Percentiles rank a stretch among this genome's conserved stretches.
Evolutionary conservation across 495 filamentous ascomycete species (phyloP).

Genomic region (Copromyces sp.): DNA sequence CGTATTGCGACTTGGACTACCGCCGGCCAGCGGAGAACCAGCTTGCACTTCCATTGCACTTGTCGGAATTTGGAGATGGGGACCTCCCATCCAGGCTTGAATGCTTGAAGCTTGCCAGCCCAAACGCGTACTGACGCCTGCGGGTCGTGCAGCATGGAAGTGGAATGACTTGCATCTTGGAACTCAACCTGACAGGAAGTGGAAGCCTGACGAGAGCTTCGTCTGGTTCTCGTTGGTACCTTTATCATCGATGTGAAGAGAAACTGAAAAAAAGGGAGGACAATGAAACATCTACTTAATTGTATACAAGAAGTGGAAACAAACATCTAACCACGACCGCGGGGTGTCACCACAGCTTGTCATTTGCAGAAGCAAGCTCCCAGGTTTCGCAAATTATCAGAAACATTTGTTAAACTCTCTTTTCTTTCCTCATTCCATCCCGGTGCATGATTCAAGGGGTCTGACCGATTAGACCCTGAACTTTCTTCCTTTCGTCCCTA

Average conservation of each 20-base stretch:
- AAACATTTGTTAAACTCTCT: not conserved
- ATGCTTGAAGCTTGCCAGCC: not conserved
- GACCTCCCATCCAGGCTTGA: not conserved
- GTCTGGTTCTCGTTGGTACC: not conserved
- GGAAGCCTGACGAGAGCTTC: not conserved
- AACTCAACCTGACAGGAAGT: not conserved
- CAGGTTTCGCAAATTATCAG: not conserved
- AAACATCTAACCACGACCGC: not conserved
- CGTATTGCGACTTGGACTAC: not conserved
- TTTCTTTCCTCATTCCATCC: not conserved
- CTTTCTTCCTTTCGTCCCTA: not conserved
- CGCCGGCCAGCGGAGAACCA: not conserved
- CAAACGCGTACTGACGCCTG: not conserved
- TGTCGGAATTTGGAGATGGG: not conserved
- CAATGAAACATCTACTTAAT: not conserved
- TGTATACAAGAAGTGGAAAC: not conserved
- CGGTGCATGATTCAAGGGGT: not conserved
- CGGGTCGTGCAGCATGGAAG: not conserved
- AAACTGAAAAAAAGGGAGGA: not conserved
- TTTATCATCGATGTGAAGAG: not conserved
- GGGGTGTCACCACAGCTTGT: not conserved
- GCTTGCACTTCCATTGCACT: not conserved
- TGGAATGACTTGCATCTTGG: not conserved
- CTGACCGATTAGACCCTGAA: not conserved
- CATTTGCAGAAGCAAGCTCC: not conserved